These are phyloP conservation scores for Zopfochytrium polystomum DNA, from an alignment of 371 early-diverging fungal genomes.

Conservation along the genomic window DNA sequence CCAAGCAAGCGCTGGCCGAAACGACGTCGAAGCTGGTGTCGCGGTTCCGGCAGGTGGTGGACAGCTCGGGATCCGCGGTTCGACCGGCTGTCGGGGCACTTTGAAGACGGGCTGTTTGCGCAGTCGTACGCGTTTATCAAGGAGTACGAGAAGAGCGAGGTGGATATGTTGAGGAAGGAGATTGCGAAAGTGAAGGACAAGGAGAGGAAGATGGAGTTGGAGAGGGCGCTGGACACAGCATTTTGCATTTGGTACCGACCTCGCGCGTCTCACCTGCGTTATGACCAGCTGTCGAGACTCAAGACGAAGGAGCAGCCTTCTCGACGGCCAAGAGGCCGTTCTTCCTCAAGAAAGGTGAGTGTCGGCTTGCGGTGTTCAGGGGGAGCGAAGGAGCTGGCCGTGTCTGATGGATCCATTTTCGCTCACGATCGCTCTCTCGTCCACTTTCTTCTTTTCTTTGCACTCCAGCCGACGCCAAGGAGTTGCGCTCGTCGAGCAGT, in stretches of 20 bases:
- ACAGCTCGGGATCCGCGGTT: constrained; percentile 86
- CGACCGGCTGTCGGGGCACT: constrained; percentile 75
- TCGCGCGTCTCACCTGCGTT: no score
- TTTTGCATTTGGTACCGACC: no score
- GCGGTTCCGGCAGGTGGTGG: constrained; percentile 73
- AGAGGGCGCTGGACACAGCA: constrained; percentile 47
- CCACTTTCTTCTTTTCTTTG: no score
- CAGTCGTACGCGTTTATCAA: constrained; percentile 79
- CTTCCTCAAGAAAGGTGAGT: constrained; percentile 83
- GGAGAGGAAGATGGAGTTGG: constrained; percentile 38
- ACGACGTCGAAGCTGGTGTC: constrained; percentile 80
- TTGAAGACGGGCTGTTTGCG: constrained; percentile 81
- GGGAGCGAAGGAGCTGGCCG: no score
- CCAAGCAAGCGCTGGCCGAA: no score
- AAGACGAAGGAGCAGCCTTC: constrained; percentile 75
- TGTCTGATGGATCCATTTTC: no score
- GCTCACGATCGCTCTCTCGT: no score
- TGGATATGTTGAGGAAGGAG: constrained; percentile 59
- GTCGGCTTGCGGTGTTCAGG: no score
- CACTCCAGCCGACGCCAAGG: constrained; percentile 70
- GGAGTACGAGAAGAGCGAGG: constrained; percentile 70
- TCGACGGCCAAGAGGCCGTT: constrained; percentile 84
- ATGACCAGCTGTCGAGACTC: no score
- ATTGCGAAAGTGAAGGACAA: constrained; percentile 62
- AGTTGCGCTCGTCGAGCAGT: constrained; percentile 76